These are phyloP conservation scores for Echinosophora koreensis DNA, from an alignment of 306 rosid genomes.

Conservation along the genomic window DNA sequence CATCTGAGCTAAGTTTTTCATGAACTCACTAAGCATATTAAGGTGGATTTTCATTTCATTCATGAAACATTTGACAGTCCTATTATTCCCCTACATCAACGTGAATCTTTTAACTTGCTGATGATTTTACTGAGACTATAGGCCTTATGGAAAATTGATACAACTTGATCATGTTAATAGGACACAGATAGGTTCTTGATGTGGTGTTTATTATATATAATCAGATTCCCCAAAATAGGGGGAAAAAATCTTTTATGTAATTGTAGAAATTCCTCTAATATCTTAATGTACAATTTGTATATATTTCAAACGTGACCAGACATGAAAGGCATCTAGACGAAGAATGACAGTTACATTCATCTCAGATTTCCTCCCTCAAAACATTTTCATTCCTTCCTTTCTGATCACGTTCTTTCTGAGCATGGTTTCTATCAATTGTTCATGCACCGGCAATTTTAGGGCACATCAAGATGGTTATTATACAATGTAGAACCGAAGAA, in stretches of 20 bases:
- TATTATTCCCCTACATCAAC: no score
- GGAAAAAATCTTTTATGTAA: neutral
- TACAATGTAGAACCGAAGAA: conserved; percentile 27
- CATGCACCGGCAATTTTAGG: neutral
- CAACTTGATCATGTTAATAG: no score
- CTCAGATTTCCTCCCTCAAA: neutral
- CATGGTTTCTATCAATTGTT: neutral
- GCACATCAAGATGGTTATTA: conserved; percentile 28
- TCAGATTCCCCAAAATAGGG: no score
- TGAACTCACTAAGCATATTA: no score
- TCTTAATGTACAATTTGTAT: neutral
- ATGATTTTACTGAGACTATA: no score
- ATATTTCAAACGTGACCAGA: neutral
- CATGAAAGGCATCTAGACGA: neutral
- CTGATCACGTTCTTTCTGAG: neutral
- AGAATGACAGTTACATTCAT: neutral
- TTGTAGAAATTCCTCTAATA: neutral
- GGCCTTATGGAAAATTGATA: no score
- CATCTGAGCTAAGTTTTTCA: no score
- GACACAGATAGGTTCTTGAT: no score
- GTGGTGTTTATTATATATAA: neutral
- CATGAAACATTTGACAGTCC: no score
- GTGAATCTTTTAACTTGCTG: no score
- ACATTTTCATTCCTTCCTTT: neutral
- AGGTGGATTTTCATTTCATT: no score